Base-by-base conservation (phyloP, 2,329 filamentous ascomycete species). In the Myriosclerotinia scirpicola region DNA sequence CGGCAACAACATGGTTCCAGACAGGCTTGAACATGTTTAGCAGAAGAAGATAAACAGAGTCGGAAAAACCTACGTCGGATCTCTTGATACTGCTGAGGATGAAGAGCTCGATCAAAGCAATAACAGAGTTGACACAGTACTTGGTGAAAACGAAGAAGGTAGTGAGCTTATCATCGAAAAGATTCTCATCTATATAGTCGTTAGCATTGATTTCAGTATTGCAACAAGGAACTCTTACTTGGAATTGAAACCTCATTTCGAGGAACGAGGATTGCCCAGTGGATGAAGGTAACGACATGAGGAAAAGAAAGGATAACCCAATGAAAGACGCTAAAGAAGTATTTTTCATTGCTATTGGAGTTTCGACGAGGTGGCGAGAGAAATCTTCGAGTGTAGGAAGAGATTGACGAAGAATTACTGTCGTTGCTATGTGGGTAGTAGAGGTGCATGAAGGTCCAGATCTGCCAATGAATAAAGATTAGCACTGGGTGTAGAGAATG, bases 391-490 rank as follows among this genome's bases (percentile, higher is more conserved):
- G 72, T 8, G 12, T 44, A 58, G 36, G 69, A 69, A 7, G 69
- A 61, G 7, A 30, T 5, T 4, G 68, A 63, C 46, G 50, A 67
- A 36, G 54, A 55, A 34, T 71, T 70, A 11, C 64, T 70, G 36
- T 64, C 68, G 22, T 74, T 67, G 46, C 72, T 70, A 52, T 74
- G 72, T 56, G 73, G 74, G 64, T 75, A 75, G 54, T 75, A 67
- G n/a, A 76, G 70, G 56, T 77, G 75, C 72, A 76, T 75, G 67
- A 71, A 72, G 26, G 75, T 75, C 75, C 75, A 76, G n/a, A 62
- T 69, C 76, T 77, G 65, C 34, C n/a, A 22, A 22, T 20, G 14
- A 5, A 4, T n/a, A 34, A 22, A n/a, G 17, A 20, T 66, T 34
- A 50, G 58, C 26, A 30, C 30, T 26, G 26, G 15, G 7, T 42